Evolutionary conservation across 306 rosid species (phyloP), one percentile per base, ranked within the genome.

Genomic region (Geum urbanum): DNA sequence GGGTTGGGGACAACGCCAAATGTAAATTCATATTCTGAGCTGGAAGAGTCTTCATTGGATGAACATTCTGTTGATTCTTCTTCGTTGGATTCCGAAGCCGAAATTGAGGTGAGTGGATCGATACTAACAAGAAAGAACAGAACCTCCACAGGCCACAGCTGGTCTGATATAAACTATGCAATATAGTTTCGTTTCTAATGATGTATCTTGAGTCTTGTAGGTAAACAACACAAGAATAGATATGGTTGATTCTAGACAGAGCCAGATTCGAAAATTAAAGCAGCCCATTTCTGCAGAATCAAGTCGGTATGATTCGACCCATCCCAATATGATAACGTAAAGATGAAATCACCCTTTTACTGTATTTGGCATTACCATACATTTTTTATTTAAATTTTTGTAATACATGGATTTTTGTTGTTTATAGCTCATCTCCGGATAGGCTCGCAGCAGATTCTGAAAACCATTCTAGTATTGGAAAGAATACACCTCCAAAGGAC

Each of bases 401-500:
- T 72, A 70, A 74, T 73, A 72, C 71, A 69, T 80, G 78, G 66
- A 67, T 78, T 77, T 20, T 83, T 77, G 45, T 72, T 84, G 74
- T 63, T 76, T 79, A 20, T 55, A 85, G 89, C 68, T 80, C 64
- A 59, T 15, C 78, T 72, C 78, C 83, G 22, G 82, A 82, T 45
- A 63, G 66, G 73, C 61, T 76, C 50, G 81, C 81, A 88, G 87
- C 85, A 53, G 84, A 81, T 75, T 78, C 49, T 49, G 83, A 72
- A 46, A 84, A 41, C 78, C 76, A 63, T 8, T 77, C 69, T 12
- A 67, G 79, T 58, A 78, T 43, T 57, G 89, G 79, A 63, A 91
- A 83, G 56, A 72, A 74, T 39, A 64, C 86, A 39, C 86, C 90
- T 73, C 94, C 97, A 16, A 87, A 94, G 81, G 97, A 94, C 77